phyloP scores from a whole-genome alignment of 768 basidiomycete species.

The Suillus tomentosus region DNA sequence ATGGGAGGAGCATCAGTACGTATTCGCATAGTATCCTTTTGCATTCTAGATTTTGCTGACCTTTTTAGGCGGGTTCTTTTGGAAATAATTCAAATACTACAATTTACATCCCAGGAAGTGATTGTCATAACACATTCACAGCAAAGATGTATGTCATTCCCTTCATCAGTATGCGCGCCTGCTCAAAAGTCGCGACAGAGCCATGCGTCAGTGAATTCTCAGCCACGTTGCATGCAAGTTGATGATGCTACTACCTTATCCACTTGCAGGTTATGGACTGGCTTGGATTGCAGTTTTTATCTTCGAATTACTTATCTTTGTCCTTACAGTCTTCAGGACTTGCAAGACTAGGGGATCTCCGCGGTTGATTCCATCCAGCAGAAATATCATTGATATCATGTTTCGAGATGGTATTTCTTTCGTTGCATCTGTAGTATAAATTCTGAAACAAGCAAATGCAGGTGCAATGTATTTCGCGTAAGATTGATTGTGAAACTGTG shows the following conservation, averaged over 20 bases:
- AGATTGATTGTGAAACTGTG: slow-evolving; percentile 28
- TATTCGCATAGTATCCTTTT: slow-evolving; percentile 13
- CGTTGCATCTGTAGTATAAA: neutral
- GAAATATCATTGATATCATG: slow-evolving; percentile 44
- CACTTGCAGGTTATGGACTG: slow-evolving; percentile 28
- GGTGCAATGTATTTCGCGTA: slow-evolving; percentile 61
- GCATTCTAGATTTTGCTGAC: neutral
- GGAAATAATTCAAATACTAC: slow-evolving; percentile 37
- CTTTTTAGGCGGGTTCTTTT: slow-evolving; percentile 45
- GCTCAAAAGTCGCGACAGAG: neutral
- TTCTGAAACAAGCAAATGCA: slow-evolving; percentile 20
- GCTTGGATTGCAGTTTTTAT: slow-evolving; percentile 57
- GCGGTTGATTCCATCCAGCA: slow-evolving; percentile 23
- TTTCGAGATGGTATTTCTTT: slow-evolving; percentile 49
- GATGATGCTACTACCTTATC: neutral
- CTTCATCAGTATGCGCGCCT: neutral
- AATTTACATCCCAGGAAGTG: neutral
- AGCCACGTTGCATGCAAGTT: neutral
- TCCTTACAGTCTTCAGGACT: slow-evolving; percentile 48
- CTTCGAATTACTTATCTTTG: slow-evolving; percentile 52
- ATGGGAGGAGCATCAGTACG: slow-evolving; percentile 39
- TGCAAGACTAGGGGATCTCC: slow-evolving; percentile 35
- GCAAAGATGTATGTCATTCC: slow-evolving; percentile 3
- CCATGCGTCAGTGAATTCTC: neutral
- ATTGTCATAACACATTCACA: slow-evolving; percentile 30